Conservation (phyloP, 1,284 basidiomycete genomes). For the Golubevia sp. region DNA sequence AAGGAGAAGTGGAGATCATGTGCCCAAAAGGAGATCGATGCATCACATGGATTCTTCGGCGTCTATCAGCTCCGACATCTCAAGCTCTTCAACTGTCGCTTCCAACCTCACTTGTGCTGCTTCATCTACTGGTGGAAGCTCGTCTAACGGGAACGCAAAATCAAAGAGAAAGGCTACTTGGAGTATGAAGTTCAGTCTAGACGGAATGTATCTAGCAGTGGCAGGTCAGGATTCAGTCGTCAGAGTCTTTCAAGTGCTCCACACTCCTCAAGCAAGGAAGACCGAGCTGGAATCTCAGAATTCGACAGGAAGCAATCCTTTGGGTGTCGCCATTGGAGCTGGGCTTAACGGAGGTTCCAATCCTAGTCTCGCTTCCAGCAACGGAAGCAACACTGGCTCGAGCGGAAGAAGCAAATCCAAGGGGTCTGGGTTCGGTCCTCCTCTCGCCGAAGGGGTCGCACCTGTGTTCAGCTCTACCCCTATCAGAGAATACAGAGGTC, state of each 20-base stretch:
- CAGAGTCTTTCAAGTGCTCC: conserved; percentile 36
- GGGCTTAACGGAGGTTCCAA: not conserved
- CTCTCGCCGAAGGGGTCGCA: not conserved
- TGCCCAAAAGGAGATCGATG: not conserved
- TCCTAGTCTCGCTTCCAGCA: not conserved
- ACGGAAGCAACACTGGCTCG: not conserved
- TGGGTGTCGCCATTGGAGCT: not conserved
- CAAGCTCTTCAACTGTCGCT: not conserved
- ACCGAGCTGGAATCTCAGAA: conserved; percentile 13
- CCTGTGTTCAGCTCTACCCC: conserved; percentile 43
- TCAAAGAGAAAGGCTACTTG: conserved; percentile 26
- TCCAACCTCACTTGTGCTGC: not conserved
- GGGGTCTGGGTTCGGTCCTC: not conserved
- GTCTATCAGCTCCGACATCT: not conserved
- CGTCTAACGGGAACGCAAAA: not conserved
- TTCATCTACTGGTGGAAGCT: not conserved
- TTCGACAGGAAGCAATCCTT: not conserved
- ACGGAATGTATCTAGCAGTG: conserved; percentile 36
- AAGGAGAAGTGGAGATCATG: not conserved
- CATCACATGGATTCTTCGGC: not conserved
- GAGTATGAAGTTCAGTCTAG: conserved; percentile 39
- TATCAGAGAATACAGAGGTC: conserved; percentile 50
- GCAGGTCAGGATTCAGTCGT: conserved; percentile 37
- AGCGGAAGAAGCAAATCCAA: not conserved
- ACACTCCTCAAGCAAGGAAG: conserved; percentile 16